phyloP scores from a whole-genome alignment of 2,329 filamentous ascomycete species.

The Tolypocladium amazonense region DNA sequence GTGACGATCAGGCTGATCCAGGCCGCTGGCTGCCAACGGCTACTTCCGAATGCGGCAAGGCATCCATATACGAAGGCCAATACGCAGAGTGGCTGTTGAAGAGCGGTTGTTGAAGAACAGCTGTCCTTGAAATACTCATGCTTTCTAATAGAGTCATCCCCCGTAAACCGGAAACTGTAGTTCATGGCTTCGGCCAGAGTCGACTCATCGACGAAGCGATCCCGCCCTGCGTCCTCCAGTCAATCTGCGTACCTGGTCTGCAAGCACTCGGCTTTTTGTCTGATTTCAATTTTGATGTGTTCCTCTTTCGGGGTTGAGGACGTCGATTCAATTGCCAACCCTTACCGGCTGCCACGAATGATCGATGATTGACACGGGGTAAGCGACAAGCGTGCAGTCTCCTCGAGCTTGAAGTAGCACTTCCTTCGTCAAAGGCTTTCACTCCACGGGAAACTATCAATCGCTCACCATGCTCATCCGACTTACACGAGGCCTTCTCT shows the following conservation, averaged over 20 bases:
- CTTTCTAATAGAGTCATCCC: conserved; percentile 9
- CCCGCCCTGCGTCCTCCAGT: neutral
- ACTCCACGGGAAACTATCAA: neutral
- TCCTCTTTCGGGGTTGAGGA: no score
- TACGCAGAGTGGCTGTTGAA: no score
- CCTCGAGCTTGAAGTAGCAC: neutral
- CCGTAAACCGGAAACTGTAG: conserved; percentile 1
- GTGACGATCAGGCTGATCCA: neutral
- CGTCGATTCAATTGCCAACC: neutral
- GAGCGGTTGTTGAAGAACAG: no score
- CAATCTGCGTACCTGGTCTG: neutral
- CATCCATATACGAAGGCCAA: neutral
- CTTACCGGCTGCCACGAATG: neutral
- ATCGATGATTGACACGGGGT: no score
- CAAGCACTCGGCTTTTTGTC: neutral
- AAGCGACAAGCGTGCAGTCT: no score
- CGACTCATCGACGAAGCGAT: conserved; percentile 3
- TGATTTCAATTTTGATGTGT: no score
- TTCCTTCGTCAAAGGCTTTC: neutral
- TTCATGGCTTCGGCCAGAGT: neutral
- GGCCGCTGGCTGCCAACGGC: neutral
- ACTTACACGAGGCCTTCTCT: neutral
- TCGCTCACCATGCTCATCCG: neutral
- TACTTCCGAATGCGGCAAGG: neutral
- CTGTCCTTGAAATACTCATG: conserved; percentile 3